Conservation (phyloP, 1,284 basidiomycete species). For the Cutaneotrichosporon sp. region DNA sequence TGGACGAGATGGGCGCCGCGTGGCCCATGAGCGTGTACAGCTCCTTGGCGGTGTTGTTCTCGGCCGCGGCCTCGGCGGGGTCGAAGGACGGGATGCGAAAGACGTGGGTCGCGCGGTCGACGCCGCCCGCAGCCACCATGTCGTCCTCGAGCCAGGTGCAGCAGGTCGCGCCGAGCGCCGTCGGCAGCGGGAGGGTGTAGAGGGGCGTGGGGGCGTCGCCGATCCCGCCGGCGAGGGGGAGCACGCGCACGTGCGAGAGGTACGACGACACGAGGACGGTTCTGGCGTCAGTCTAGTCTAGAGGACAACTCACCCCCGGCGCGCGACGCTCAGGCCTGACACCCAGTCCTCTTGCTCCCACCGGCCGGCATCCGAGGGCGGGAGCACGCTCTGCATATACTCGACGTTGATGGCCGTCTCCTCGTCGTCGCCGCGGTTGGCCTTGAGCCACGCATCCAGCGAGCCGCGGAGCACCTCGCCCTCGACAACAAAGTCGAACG, state of each 20-base stretch:
- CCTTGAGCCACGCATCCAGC: slow-evolving; percentile 75
- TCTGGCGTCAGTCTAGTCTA: slow-evolving; percentile 49
- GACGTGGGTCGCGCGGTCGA: slow-evolving; percentile 75
- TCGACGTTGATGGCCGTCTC: slow-evolving; percentile 84
- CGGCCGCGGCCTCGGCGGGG: slow-evolving; percentile 44
- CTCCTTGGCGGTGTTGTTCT: slow-evolving; percentile 58
- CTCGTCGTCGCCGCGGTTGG: slow-evolving; percentile 69
- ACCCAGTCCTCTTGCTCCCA: slow-evolving; percentile 95
- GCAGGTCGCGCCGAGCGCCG: slow-evolving; percentile 66
- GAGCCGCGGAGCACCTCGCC: slow-evolving; percentile 76
- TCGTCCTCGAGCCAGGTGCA: slow-evolving; percentile 62
- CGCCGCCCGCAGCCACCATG: slow-evolving; percentile 71
- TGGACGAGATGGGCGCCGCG: slow-evolving; percentile 68
- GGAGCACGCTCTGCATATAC: slow-evolving; percentile 89
- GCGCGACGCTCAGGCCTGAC: slow-evolving; percentile 70
- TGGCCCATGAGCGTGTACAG: slow-evolving; percentile 67
- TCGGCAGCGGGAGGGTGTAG: slow-evolving; percentile 50
- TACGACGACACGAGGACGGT: slow-evolving; percentile 78
- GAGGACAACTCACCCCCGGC: slow-evolving; percentile 63
- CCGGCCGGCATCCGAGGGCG: slow-evolving; percentile 77
- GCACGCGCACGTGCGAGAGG: slow-evolving; percentile 71
- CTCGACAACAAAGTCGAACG: slow-evolving; percentile 90
- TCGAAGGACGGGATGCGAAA: slow-evolving; percentile 59
- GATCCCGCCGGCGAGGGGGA: slow-evolving; percentile 56
- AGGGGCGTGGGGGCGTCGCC: slow-evolving; percentile 29